phyloP scores from a whole-genome alignment of 108 stramenopile species.

The Hondaea fermentalgiana region DNA sequence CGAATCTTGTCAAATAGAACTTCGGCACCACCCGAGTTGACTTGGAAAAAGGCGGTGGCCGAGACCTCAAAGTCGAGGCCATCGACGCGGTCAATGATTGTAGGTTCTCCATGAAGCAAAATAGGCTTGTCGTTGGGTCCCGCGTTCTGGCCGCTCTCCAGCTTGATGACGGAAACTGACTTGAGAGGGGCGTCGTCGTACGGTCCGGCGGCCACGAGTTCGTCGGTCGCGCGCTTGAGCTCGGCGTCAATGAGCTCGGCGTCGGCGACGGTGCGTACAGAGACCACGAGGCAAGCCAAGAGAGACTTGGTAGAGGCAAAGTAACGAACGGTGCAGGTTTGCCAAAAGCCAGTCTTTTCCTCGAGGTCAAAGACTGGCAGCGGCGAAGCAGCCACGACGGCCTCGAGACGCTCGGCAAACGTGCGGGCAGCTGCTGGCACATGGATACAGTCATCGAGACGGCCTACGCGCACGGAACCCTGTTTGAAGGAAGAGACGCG shows the following conservation, averaged over 20 bases:
- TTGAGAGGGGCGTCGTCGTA: not conserved
- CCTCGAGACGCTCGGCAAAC: constrained; percentile 55
- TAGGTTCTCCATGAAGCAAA: constrained; percentile 46
- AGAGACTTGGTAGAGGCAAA: constrained; percentile 38
- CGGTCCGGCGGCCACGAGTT: not conserved
- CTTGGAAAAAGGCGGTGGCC: constrained; percentile 87
- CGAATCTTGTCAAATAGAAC: constrained; percentile 67
- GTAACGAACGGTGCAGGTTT: constrained; percentile 59
- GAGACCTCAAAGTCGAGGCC: constrained; percentile 76
- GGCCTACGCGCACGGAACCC: constrained; percentile 57
- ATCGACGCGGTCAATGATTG: constrained; percentile 59
- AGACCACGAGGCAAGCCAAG: not conserved
- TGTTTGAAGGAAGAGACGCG: constrained; percentile 50
- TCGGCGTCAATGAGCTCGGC: not conserved
- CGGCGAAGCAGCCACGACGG: constrained; percentile 45
- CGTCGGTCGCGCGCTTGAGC: not conserved
- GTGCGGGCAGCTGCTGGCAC: constrained; percentile 59
- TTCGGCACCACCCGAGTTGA: constrained; percentile 74
- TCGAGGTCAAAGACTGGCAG: constrained; percentile 60
- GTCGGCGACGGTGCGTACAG: not conserved
- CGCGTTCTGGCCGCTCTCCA: constrained; percentile 62
- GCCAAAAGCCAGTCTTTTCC: constrained; percentile 60
- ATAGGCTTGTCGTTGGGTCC: constrained; percentile 64
- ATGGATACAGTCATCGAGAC: constrained; percentile 64
- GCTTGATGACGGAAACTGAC: constrained; percentile 72